These are phyloP conservation scores for Thelephora terrestris DNA, from an alignment of 1,284 basidiomycete genomes.

Conservation along the genomic window DNA sequence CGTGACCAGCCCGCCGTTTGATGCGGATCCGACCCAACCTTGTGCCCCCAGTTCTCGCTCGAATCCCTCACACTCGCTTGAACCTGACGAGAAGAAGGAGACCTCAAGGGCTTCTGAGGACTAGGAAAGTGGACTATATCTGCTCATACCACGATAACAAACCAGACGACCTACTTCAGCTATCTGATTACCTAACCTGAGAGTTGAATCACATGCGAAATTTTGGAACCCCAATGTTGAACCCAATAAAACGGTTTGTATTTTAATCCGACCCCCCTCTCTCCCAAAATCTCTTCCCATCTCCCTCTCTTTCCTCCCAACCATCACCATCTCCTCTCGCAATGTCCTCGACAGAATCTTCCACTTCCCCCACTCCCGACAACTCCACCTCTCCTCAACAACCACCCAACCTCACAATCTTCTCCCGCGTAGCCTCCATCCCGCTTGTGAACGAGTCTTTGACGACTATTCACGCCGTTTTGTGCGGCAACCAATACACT, in stretches of 20 bases:
- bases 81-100: too few relatives aligned
- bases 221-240: slow-evolving; percentile 8
- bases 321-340: slow-evolving; percentile 9
- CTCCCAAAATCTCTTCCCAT: slow-evolving; percentile 6
- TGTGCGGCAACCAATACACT: slow-evolving; percentile 50
- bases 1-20: too few relatives aligned
- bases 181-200: too few relatives aligned
- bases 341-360: slow-evolving; percentile 33
- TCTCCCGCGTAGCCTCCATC: slow-evolving; percentile 55
- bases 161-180: too few relatives aligned
- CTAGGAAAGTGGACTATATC: too few relatives aligned
- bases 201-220: slow-evolving; percentile 15
- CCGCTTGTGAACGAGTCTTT: slow-evolving; percentile 59
- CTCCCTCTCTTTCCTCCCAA: slow-evolving; percentile 3
- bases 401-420: slow-evolving; percentile 45
- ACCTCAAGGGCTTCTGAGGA: too few relatives aligned
- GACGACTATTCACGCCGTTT: slow-evolving; percentile 44
- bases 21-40: too few relatives aligned
- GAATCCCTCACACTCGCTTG: too few relatives aligned
- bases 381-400: slow-evolving; percentile 4
- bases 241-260: too few relatives aligned
- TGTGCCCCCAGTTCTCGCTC: too few relatives aligned
- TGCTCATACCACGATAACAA: too few relatives aligned
- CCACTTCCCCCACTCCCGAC: slow-evolving; percentile 19
- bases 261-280: slow-evolving; percentile 9